Conservation (phyloP, 257 asterid genomes). For the Vinca minor region DNA sequence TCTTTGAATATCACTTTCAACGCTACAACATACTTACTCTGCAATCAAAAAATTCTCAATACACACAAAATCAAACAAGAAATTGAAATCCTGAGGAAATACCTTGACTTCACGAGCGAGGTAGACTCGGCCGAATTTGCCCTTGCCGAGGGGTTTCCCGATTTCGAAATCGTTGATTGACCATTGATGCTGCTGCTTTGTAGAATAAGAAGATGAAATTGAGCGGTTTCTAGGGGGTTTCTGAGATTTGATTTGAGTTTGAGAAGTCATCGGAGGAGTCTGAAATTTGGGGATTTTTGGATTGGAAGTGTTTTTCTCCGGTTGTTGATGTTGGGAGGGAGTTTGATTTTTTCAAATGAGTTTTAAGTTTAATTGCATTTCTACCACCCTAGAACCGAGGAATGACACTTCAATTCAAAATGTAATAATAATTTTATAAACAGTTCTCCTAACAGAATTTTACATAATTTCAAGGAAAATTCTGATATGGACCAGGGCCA, state of each 20-base stretch:
- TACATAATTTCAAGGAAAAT: too few relatives aligned
- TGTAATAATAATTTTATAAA: too few relatives aligned
- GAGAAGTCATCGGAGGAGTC: constrained; percentile 39
- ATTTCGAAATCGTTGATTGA: constrained; percentile 78
- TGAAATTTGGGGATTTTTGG: too few relatives aligned
- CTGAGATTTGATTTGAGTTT: constrained; percentile 13
- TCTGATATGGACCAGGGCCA: too few relatives aligned
- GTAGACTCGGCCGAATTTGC: constrained; percentile 91
- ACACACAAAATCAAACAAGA: background rate
- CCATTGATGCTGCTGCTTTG: constrained; percentile 38
- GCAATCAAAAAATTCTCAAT: background rate
- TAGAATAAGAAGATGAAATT: constrained; percentile 17
- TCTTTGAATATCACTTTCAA: constrained; percentile 77
- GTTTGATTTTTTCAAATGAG: too few relatives aligned
- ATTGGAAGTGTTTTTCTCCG: too few relatives aligned
- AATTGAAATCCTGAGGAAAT: background rate
- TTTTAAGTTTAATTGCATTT: too few relatives aligned
- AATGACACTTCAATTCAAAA: too few relatives aligned
- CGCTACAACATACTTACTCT: constrained; percentile 78
- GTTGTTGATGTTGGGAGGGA: too few relatives aligned
- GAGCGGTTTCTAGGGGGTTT: constrained; percentile 40
- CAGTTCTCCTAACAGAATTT: too few relatives aligned
- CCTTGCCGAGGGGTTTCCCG: constrained; percentile 90
- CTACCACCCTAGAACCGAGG: too few relatives aligned
- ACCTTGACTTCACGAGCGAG: constrained; percentile 92